Evolutionary conservation across 2,329 filamentous ascomycete species (phyloP).

Genomic region (Trichoderma gracile): DNA sequence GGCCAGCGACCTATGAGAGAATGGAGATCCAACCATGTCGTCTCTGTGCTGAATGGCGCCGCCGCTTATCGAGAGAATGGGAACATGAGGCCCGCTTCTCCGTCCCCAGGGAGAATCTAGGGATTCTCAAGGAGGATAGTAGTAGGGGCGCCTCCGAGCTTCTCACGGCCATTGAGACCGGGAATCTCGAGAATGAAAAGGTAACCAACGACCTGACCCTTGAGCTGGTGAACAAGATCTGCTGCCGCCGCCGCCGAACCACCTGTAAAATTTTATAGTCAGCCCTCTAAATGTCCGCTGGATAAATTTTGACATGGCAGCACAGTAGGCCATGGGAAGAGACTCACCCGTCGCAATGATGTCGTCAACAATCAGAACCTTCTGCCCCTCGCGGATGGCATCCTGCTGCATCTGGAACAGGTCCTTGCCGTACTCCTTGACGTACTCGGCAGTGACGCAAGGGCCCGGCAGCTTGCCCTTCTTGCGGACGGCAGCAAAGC

Average conservation of each 20-base stretch:
- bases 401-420: constrained; percentile 94
- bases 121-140: constrained; percentile 73
- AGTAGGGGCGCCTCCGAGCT: constrained; percentile 76
- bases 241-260: constrained; percentile 88
- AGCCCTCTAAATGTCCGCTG: not conserved
- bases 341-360: constrained; percentile 94
- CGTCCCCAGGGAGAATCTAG: constrained; percentile 27
- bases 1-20: not conserved
- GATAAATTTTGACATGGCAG: not conserved
- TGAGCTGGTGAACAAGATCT: constrained; percentile 80
- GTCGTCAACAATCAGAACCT: constrained; percentile 91
- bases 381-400: constrained; percentile 81
- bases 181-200: constrained; percentile 95
- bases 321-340: not conserved
- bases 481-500: constrained; percentile 93
- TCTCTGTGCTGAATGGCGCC: constrained; percentile 10
- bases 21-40: not conserved
- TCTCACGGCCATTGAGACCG: constrained; percentile 87
- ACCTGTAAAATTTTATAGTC: constrained; percentile 55
- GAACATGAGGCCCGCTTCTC: constrained; percentile 12
- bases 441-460: constrained; percentile 79
- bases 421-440: constrained; percentile 96
- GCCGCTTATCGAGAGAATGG: constrained; percentile 14
- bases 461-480: constrained; percentile 92
- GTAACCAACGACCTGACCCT: constrained; percentile 83